Percentiles rank a stretch among this genome's conserved stretches.
These are phyloP conservation scores for Pelargonium citronellum DNA, from an alignment of 441 rosid genomes.

Conservation along the genomic window DNA sequence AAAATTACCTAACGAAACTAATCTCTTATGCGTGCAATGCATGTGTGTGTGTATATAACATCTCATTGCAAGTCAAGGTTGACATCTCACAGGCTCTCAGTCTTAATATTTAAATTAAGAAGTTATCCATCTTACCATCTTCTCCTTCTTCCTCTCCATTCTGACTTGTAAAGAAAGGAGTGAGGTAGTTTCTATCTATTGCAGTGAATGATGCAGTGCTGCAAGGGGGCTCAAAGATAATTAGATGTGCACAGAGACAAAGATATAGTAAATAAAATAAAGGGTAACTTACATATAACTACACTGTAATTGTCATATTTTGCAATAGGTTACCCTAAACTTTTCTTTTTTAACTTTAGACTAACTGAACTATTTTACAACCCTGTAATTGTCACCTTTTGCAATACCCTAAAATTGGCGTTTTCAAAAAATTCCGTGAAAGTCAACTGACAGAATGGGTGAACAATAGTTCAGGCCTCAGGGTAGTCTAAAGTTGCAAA, in stretches of 20 bases:
- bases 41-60: background rate
- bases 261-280: background rate
- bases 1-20: background rate
- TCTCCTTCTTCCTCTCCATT: constrained; percentile 63
- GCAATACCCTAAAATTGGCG: too few species aligned
- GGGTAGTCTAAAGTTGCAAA: too few species aligned
- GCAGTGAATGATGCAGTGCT: constrained; percentile 81
- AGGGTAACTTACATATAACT: too few species aligned
- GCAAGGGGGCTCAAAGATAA: constrained; percentile 20
- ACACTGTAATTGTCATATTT: too few species aligned
- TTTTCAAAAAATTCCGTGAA: too few species aligned
- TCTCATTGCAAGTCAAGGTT: background rate
- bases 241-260: constrained; percentile 3
- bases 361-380: too few species aligned
- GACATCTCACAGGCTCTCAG: background rate
- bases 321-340: too few species aligned
- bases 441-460: too few species aligned
- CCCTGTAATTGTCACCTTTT: too few species aligned
- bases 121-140: constrained; percentile 19
- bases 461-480: too few species aligned
- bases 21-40: background rate
- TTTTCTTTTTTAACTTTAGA: too few species aligned
- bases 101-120: background rate
- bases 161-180: constrained; percentile 92
- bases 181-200: constrained; percentile 79